A percentile compares a stretch with the other conserved stretches of the same genome.
Conservation (phyloP, 441 rosid genomes). For the Populus hybrid region DNA sequence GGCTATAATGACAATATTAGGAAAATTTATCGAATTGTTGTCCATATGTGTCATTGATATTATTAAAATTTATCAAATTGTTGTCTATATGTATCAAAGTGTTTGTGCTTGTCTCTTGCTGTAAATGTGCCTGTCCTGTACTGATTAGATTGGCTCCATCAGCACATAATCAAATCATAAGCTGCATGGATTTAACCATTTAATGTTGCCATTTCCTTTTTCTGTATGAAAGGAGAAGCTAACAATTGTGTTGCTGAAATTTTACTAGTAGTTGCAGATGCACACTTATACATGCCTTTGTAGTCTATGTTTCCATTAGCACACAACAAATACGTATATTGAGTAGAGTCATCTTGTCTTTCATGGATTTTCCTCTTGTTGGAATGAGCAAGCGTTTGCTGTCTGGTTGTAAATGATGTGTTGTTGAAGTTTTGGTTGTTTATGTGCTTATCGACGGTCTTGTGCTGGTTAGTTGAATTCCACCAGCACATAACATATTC, state of each 20-base stretch:
- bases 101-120: too few species aligned
- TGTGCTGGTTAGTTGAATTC: constrained; percentile 22
- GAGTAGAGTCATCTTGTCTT: constrained; percentile 9
- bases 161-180: neutral
- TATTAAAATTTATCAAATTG: too few species aligned
- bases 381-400: neutral
- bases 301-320: neutral
- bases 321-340: constrained; percentile 25
- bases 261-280: too few species aligned
- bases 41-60: too few species aligned
- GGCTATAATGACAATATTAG: neutral
- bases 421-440: neutral
- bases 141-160: neutral
- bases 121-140: neutral
- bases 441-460: constrained; percentile 31
- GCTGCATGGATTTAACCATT: neutral
- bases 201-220: too few species aligned
- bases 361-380: constrained; percentile 3
- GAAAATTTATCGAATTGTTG: too few species aligned
- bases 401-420: too few species aligned
- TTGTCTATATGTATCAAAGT: too few species aligned
- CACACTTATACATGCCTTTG: neutral
- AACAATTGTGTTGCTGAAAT: too few species aligned
- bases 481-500: constrained; percentile 45
- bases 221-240: too few species aligned